Evolutionary conservation across 768 basidiomycete genomes (phyloP).

Genomic region (Dentipellis fragilis): DNA sequence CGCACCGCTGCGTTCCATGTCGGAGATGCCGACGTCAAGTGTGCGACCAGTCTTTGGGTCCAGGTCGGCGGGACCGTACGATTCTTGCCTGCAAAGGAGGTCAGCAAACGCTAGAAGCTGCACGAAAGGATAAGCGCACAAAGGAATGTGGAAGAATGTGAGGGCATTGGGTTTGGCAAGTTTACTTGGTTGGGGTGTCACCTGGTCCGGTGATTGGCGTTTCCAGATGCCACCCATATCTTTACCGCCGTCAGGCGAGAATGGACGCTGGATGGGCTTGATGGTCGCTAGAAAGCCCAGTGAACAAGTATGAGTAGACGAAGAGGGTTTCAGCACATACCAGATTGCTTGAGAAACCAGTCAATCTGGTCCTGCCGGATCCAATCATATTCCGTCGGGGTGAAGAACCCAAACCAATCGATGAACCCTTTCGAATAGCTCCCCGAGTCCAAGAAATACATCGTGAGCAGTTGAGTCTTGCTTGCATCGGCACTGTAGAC

Average conservation of each 20-base stretch:
- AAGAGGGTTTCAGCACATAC: conserved; percentile 19
- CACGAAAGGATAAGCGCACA: conserved; percentile 35
- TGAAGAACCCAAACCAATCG: conserved; percentile 55
- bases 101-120: not conserved
- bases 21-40: conserved; percentile 62
- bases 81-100: conserved; percentile 46
- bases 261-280: conserved; percentile 70
- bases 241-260: conserved; percentile 62
- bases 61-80: conserved; percentile 60
- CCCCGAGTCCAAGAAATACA: conserved; percentile 90
- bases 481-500: conserved; percentile 82
- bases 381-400: conserved; percentile 78
- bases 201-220: conserved; percentile 39
- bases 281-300: conserved; percentile 36
- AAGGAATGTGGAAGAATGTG: conserved; percentile 97
- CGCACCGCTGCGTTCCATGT: conserved; percentile 48
- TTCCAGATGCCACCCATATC: conserved; percentile 63
- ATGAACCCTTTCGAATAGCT: conserved; percentile 53
- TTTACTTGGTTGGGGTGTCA: conserved; percentile 40
- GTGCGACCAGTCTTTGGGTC: conserved; percentile 46
- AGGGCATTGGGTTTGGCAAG: conserved; percentile 91
- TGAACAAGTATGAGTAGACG: not conserved
- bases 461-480: conserved; percentile 76
- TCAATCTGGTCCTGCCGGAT: conserved; percentile 77
- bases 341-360: conserved; percentile 83